Percentiles rank a stretch among this genome's conserved stretches.
Conservation (phyloP, 2,329 filamentous ascomycete species). For the Colletotrichum sp. region DNA sequence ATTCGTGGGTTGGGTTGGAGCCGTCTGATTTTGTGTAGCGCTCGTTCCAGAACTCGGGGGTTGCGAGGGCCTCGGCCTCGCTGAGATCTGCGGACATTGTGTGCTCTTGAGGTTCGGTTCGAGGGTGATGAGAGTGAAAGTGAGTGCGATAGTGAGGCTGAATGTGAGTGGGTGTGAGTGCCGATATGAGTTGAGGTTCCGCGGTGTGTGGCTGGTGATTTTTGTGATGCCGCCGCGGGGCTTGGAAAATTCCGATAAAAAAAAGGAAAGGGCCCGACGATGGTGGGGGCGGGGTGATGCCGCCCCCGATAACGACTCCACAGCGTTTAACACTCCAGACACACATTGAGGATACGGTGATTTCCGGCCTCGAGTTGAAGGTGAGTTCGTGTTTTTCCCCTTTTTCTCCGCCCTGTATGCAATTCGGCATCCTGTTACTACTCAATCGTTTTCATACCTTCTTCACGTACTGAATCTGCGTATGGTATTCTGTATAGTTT, state of each 20-base stretch:
- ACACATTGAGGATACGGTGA: neutral
- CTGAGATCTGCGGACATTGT: neutral
- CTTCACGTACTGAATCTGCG: fast-evolving
- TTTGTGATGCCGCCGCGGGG: neutral
- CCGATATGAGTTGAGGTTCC: neutral
- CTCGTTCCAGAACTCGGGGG: conserved; percentile 55
- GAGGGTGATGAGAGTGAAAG: neutral
- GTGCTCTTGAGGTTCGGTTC: too few relatives aligned
- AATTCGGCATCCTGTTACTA: neutral
- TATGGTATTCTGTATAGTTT: neutral
- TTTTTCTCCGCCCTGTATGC: too few relatives aligned
- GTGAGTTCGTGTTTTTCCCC: too few relatives aligned
- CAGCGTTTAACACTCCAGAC: neutral
- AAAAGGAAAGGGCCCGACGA: neutral
- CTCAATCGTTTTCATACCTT: neutral
- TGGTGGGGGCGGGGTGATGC: neutral
- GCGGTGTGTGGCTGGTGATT: neutral
- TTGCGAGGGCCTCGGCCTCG: conserved; percentile 32
- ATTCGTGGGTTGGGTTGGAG: conserved; percentile 53
- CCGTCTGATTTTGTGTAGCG: conserved; percentile 45
- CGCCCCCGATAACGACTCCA: neutral
- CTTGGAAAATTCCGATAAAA: neutral
- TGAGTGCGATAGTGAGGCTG: neutral
- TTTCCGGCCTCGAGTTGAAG: neutral
- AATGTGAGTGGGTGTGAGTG: neutral